Percentiles rank a stretch among this genome's conserved stretches.
phyloP scores from a whole-genome alignment of 441 rosid species.

The Corymbia citriodora region DNA sequence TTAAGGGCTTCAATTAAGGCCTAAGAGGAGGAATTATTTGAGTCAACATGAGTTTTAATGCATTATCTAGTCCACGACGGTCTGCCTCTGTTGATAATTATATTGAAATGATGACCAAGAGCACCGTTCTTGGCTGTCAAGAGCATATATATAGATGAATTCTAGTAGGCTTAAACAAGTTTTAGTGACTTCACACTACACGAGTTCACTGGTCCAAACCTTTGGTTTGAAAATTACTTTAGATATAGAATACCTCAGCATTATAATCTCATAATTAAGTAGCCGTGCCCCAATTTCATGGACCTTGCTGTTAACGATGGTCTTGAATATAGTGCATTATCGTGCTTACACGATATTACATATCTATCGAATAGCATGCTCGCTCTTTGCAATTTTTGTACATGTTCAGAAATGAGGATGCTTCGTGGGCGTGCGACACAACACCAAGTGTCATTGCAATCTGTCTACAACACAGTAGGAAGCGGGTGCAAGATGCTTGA shows the following conservation, averaged over 20 bases:
- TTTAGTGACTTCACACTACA: background rate
- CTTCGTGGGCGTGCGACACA: background rate
- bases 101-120: background rate
- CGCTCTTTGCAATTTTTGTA: background rate
- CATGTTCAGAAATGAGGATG: background rate
- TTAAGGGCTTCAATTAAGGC: background rate
- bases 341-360: background rate
- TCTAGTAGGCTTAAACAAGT: background rate
- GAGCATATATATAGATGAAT: background rate
- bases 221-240: too few relatives aligned
- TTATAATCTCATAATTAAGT: background rate
- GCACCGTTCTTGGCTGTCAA: background rate
- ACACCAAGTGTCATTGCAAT: background rate
- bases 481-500: background rate
- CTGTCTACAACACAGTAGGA: background rate
- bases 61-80: background rate
- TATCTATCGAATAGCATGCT: background rate
- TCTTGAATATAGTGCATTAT: background rate
- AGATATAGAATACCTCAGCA: background rate
- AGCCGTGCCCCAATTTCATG: background rate
- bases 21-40: background rate
- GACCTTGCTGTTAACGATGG: background rate
- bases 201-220: too few relatives aligned
- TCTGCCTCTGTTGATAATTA: background rate
- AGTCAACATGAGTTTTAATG: background rate